Evolutionary conservation across 176 grass and related monocot species (phyloP).

Genomic region (Aegilops bicornis): DNA sequence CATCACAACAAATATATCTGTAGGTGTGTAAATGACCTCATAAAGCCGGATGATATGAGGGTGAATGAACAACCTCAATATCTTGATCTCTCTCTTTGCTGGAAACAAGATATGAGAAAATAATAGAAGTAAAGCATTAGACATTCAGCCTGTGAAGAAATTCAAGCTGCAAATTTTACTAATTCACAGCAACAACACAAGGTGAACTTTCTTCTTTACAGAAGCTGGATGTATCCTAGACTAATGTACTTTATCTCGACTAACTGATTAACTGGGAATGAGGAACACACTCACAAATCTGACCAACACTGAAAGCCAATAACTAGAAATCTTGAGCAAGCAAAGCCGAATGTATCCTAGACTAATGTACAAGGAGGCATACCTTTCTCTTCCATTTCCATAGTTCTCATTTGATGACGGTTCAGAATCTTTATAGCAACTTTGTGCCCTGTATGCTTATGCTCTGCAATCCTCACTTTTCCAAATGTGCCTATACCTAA

Average conservation of each 20-base stretch:
- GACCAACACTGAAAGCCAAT: not conserved
- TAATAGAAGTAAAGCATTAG: not conserved
- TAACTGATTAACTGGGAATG: not conserved
- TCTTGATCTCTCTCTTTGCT: conserved; percentile 97
- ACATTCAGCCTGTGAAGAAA: conserved; percentile 16
- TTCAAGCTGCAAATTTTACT: conserved; percentile 14
- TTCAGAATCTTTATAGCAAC: conserved; percentile 96
- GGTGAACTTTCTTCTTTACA: conserved; percentile 6
- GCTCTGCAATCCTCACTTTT: conserved; percentile 94
- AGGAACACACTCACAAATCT: conserved; percentile 7
- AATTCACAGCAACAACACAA: conserved; percentile 10
- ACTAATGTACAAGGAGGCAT: not conserved
- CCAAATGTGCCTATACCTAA: conserved; percentile 92
- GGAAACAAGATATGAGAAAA: conserved; percentile 24
- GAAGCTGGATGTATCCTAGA: not conserved
- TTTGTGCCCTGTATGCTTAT: conserved; percentile 74
- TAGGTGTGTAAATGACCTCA: conserved; percentile 85
- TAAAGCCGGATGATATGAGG: conserved; percentile 95
- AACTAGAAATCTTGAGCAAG: not conserved
- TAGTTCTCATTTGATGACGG: conserved; percentile 70
- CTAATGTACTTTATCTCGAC: not conserved
- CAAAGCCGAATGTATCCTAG: not conserved
- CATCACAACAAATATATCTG: conserved; percentile 90
- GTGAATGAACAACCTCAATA: conserved; percentile 88
- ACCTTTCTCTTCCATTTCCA: conserved; percentile 98